Percentiles rank a stretch among this genome's conserved stretches.
These are phyloP conservation scores for Silene noctiflora DNA, from an alignment of 179 eudicot genomes.

Conservation along the genomic window DNA sequence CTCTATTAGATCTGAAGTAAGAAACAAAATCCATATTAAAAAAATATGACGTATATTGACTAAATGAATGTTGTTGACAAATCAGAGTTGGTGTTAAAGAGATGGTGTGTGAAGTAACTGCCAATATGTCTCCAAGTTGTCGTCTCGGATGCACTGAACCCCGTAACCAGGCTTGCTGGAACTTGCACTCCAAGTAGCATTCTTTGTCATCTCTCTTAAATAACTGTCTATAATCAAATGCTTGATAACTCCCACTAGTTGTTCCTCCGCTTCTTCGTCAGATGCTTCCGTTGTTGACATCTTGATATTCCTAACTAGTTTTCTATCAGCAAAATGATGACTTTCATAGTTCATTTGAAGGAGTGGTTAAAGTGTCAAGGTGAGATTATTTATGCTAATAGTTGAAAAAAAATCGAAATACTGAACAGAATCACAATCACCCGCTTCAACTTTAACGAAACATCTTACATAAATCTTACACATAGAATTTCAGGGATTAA, in stretches of 20 bases:
- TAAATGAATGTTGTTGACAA: background rate
- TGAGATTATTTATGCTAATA: no score
- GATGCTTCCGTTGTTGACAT: conserved; percentile 78
- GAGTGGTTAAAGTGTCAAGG: no score
- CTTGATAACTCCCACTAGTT: conserved; percentile 61
- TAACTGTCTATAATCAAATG: conserved; percentile 67
- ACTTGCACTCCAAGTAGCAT: conserved; percentile 94
- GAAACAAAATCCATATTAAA: background rate
- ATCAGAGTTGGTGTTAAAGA: background rate
- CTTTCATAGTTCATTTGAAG: no score
- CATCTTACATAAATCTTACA: no score
- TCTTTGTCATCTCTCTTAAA: conserved; percentile 79
- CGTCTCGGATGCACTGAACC: conserved; percentile 69
- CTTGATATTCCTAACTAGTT: background rate
- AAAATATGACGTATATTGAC: background rate
- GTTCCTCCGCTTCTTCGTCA: conserved; percentile 73
- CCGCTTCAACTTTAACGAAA: no score
- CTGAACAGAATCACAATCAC: no score
- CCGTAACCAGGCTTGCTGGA: conserved; percentile 94
- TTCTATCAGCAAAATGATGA: background rate
- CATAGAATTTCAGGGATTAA: no score
- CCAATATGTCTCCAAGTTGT: conserved; percentile 80
- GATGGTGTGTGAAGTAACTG: conserved; percentile 40
- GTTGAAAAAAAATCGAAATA: no score
- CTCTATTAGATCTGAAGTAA: conserved; percentile 69